Percentiles rank a stretch among this genome's conserved stretches.
Conservation (phyloP, 371 early-diverging fungal genomes). For the Mucor velutinosus region DNA sequence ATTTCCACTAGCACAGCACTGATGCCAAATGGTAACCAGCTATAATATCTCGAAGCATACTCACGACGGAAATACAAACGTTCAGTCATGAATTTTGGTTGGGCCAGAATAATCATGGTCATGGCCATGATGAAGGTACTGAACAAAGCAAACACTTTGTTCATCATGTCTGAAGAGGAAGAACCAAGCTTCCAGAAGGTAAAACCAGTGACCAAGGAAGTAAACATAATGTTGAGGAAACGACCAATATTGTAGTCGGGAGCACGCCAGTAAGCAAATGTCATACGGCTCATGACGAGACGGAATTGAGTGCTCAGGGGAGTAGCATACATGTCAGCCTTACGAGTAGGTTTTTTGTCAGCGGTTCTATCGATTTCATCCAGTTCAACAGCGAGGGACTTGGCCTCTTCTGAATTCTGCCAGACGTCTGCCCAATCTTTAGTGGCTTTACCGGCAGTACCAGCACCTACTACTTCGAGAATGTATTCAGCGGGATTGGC, state of each 20-base stretch:
- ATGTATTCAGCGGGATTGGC: slow-evolving; percentile 46
- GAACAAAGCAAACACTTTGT: slow-evolving; percentile 71
- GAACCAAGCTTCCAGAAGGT: slow-evolving; percentile 59
- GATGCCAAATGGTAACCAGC: slow-evolving; percentile 62
- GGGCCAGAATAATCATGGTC: slow-evolving; percentile 35
- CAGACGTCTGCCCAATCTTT: slow-evolving; percentile 61
- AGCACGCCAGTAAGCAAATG: slow-evolving; percentile 57
- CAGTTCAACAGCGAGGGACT: slow-evolving; percentile 19
- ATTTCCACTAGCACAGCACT: slow-evolving; percentile 54
- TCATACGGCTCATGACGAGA: slow-evolving; percentile 53
- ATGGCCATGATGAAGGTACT: slow-evolving; percentile 59
- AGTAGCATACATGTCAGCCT: slow-evolving; percentile 28
- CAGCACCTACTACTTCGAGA: slow-evolving; percentile 53
- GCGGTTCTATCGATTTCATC: slow-evolving; percentile 13
- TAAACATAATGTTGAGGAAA: slow-evolving; percentile 39
- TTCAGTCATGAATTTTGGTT: slow-evolving; percentile 60
- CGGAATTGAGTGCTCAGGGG: slow-evolving; percentile 33
- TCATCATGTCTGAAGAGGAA: slow-evolving; percentile 58
- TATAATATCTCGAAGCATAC: slow-evolving; percentile 66
- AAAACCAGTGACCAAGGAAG: slow-evolving; percentile 52
- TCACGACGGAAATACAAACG: slow-evolving; percentile 68
- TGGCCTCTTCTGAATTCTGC: slow-evolving; percentile 34
- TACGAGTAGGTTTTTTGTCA: slow-evolving; percentile 16
- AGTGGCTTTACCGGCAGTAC: slow-evolving; percentile 39
- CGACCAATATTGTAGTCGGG: slow-evolving; percentile 62